Conservation (phyloP, 2,329 filamentous ascomycete genomes). For the Blumeria graminis region DNA sequence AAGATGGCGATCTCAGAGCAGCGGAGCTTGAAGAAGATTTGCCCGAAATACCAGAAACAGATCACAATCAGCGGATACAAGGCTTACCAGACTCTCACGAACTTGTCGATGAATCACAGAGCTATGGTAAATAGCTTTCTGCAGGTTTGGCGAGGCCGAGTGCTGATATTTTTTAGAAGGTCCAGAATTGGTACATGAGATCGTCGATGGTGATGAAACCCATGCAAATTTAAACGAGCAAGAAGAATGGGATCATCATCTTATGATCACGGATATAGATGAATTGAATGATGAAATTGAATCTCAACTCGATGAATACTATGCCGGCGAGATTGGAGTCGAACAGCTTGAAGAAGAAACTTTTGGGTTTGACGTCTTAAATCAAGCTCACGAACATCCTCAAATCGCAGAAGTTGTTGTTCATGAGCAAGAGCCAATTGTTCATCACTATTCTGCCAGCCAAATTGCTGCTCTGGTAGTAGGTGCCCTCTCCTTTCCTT, state of each 20-base stretch:
- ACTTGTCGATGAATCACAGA: background rate
- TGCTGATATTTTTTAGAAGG: background rate
- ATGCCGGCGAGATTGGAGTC: no score
- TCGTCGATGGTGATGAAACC: background rate
- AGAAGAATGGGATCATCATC: conserved; percentile 1
- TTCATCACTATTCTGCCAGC: background rate
- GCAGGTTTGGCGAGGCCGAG: no score
- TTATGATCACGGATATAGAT: conserved; percentile 4
- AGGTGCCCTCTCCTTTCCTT: conserved; percentile 56
- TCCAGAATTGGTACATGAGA: background rate
- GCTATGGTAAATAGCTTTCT: no score
- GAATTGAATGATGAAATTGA: background rate
- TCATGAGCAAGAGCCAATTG: background rate
- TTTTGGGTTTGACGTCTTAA: background rate
- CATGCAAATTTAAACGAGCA: background rate
- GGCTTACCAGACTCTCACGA: background rate
- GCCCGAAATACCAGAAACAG: background rate
- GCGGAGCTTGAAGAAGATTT: background rate
- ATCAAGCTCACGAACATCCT: background rate
- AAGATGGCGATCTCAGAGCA: background rate
- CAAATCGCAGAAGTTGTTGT: background rate
- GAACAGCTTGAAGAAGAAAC: no score
- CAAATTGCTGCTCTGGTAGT: conserved; percentile 34
- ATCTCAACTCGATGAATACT: background rate
- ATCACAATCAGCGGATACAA: no score